These are phyloP conservation scores for Phialophora tarda DNA, from an alignment of 2,329 filamentous ascomycete species.

Conservation along the genomic window DNA sequence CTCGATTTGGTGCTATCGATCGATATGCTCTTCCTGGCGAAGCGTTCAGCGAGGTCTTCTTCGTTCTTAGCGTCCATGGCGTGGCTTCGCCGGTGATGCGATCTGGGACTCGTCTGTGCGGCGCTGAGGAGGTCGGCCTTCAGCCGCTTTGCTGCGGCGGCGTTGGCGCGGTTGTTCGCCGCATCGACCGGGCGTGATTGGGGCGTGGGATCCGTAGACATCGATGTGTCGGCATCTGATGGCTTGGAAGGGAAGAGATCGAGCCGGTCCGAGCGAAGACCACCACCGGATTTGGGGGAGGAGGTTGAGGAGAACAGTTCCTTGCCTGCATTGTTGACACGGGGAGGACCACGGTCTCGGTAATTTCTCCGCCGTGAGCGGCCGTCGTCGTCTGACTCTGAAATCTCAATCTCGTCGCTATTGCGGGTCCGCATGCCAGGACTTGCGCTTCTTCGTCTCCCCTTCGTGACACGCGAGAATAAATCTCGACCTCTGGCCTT, in stretches of 20 bases:
- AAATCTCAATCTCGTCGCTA: conserved; percentile 52
- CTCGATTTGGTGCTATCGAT: conserved; percentile 38
- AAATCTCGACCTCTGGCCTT: conserved; percentile 45
- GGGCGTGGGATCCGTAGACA: conserved; percentile 48
- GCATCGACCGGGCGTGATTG: conserved; percentile 44
- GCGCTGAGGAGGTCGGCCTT: conserved; percentile 65
- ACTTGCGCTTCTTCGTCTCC: conserved; percentile 65
- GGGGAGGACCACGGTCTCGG: conserved; percentile 50
- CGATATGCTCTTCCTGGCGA: conserved; percentile 38
- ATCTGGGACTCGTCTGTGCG: conserved; percentile 41
- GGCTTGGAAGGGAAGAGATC: conserved; percentile 55
- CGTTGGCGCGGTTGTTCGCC: conserved; percentile 37
- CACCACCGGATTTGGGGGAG: conserved; percentile 50
- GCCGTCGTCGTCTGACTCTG: conserved; percentile 43
- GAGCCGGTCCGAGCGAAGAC: conserved; percentile 37
- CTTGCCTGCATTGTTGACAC: conserved; percentile 48
- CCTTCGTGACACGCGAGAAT: conserved; percentile 47
- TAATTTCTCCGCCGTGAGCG: conserved; percentile 48
- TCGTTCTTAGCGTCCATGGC: conserved; percentile 62
- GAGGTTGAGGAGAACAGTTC: conserved; percentile 65
- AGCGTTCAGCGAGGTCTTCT: conserved; percentile 52
- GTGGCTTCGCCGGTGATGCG: conserved; percentile 56
- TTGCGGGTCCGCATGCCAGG: conserved; percentile 57
- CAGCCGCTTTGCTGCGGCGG: conserved; percentile 46
- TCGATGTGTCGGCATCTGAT: conserved; percentile 27